Evolutionary conservation across 495 filamentous ascomycete species (phyloP).

Genomic region (Aspergillus heteromorphus): DNA sequence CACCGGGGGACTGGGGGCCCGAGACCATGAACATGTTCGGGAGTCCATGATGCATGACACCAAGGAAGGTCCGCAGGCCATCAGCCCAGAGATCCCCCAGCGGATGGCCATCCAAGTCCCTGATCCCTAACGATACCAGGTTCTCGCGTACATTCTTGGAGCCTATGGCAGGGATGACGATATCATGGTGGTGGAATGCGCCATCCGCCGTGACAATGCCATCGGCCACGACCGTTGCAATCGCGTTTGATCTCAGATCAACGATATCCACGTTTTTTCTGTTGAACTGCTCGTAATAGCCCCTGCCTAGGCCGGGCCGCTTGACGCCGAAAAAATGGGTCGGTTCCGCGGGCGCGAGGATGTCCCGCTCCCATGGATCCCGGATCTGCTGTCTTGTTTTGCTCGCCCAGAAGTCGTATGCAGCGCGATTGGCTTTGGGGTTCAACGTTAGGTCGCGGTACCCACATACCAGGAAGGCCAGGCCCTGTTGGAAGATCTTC

Average conservation of each 20-base stretch:
- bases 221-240: conserved; percentile 33
- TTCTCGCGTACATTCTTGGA: conserved; percentile 51
- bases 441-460: conserved; percentile 47
- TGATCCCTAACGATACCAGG: conserved; percentile 41
- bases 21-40: conserved; percentile 52
- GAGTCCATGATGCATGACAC: conserved; percentile 36
- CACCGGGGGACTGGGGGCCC: conserved; percentile 44
- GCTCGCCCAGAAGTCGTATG: conserved; percentile 51
- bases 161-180: conserved; percentile 50
- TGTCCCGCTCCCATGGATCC: conserved; percentile 41
- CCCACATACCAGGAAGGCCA: conserved; percentile 44
- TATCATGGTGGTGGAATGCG: conserved; percentile 40
- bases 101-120: conserved; percentile 28
- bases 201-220: conserved; percentile 42
- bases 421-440: conserved; percentile 38
- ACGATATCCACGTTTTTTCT: conserved; percentile 47
- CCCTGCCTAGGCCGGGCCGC: conserved; percentile 45
- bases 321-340: conserved; percentile 48
- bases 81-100: conserved; percentile 44
- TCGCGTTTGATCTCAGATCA: conserved; percentile 39
- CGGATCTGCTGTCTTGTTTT: conserved; percentile 43
- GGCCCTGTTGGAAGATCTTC: conserved; percentile 42
- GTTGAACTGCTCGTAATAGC: conserved; percentile 54
- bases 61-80: conserved; percentile 43
- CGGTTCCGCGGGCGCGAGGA: conserved; percentile 46